Conservation (phyloP, 2,329 filamentous ascomycete genomes). For the Fusarium oxysporum region DNA sequence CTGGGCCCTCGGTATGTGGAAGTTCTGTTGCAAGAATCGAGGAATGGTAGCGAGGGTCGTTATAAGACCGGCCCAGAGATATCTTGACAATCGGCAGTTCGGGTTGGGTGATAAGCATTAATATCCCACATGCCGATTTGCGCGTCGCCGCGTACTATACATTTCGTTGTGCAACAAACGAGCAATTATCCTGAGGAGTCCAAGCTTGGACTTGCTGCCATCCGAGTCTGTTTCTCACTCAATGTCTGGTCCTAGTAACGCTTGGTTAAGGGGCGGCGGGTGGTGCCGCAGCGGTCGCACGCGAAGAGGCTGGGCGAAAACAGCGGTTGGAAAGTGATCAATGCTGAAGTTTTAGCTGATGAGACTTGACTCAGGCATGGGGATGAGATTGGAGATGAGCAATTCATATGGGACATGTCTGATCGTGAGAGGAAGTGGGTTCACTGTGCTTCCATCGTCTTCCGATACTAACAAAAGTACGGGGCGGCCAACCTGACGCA, state of each 20-base stretch:
- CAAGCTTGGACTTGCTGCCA: conserved; percentile 61
- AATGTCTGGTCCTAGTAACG: conserved; percentile 73
- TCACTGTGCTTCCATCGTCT: conserved; percentile 17
- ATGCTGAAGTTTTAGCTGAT: conserved; percentile 51
- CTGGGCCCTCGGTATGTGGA: neutral
- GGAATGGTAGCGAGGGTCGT: neutral
- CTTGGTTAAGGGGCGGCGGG: conserved; percentile 70
- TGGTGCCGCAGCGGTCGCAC: conserved; percentile 69
- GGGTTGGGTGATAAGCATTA: conserved; percentile 55
- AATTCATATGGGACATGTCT: conserved; percentile 2
- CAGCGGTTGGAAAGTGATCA: conserved; percentile 67
- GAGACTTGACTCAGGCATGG: neutral
- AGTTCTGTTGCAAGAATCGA: neutral
- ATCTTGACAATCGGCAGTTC: neutral
- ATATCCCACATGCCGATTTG: conserved; percentile 69
- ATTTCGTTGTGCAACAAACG: conserved; percentile 58
- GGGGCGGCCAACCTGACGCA: conserved; percentile 11
- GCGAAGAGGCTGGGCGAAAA: conserved; percentile 75
- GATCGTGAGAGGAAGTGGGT: neutral
- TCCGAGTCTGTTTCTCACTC: conserved; percentile 68
- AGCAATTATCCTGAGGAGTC: conserved; percentile 53
- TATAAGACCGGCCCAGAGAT: neutral
- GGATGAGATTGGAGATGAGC: conserved; percentile 7
- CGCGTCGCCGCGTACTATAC: conserved; percentile 68
- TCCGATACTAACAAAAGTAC: conserved; percentile 1